Evolutionary conservation across 331 rosid species (phyloP), one percentile per base, ranked within the genome.

Genomic region (Quercus phellos): DNA sequence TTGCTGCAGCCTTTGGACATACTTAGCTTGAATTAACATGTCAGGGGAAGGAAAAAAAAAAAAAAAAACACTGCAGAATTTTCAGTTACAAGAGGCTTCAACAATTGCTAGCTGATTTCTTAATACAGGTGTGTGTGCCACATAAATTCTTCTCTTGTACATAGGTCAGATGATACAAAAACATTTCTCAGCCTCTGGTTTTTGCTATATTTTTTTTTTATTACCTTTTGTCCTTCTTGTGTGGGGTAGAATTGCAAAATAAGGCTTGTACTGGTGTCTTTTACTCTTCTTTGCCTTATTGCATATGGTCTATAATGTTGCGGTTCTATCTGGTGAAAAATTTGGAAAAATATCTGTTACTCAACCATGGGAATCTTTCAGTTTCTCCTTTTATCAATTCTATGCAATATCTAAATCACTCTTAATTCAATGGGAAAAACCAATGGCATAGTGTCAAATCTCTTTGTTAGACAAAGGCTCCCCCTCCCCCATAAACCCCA

Each of bases 1-100:
- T 84, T 54, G 56, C 90, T 29, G 78, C 86, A 55, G 79, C 91
- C n/a, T 85, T 88, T 81, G 89, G 82, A 81, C 86, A 88, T 76
- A 77, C 86, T 56, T 81, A 85, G 74, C 79, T 70, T 79, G 12
- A 55, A 79, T 82, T 76, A 26, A 81, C 73, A 74, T 30, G 53
- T 19, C 50, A 38, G 53, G 3, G 17, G 53, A 46, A 46, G 53
- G 4, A 46, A 35, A 35, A 34, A 34, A 34, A 5, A 32, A 5
- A 74, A 70, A 38, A 58, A 63, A 27, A 32, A 72, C 1, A 72
- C 4, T 30, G 76, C 76, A 72, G 76, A 55, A 29, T 29, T 70
- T 72, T 30, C 76, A 72, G 17, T 27, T n/a, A 53, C 26, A 38
- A 4, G 70, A 71, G 74, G 42, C 10, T 70, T 38, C 64, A 72